A percentile compares a stretch with the other conserved stretches of the same genome.
Conservation (phyloP, 192 early-diverging fungal species). For the Podila horticola region DNA sequence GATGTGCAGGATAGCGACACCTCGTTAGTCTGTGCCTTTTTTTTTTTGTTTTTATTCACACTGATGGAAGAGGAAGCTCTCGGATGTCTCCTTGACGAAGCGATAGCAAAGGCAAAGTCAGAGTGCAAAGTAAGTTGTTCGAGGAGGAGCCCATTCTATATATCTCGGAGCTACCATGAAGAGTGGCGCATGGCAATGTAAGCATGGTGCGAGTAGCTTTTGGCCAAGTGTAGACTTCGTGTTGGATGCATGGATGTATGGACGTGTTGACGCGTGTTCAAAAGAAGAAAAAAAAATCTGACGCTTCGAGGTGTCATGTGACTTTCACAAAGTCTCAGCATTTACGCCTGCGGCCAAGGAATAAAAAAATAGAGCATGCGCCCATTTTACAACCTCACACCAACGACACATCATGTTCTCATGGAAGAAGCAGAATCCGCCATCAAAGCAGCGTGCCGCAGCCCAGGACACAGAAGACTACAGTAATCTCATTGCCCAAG, state of each 20-base stretch:
- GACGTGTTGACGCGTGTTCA: no score
- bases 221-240: no score
- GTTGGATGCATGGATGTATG: no score
- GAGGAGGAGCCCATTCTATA: no score
- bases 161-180: no score
- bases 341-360: background rate
- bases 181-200: no score
- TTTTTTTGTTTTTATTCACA: background rate
- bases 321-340: background rate
- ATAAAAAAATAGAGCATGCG: background rate
- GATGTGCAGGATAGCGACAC: background rate
- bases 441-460: constrained; percentile 25
- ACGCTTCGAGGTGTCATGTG: no score
- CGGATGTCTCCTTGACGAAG: no score
- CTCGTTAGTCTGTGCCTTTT: background rate
- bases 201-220: no score
- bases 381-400: background rate
- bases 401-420: constrained; percentile 21
- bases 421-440: constrained; percentile 54
- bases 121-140: no score
- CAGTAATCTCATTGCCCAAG: constrained; percentile 40
- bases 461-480: constrained; percentile 19
- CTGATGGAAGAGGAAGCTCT: background rate
- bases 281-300: no score
- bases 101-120: no score